A percentile compares a stretch with the other conserved stretches of the same genome.
phyloP scores from a whole-genome alignment of 345 rosid species.

The Ceriops zippeliana region DNA sequence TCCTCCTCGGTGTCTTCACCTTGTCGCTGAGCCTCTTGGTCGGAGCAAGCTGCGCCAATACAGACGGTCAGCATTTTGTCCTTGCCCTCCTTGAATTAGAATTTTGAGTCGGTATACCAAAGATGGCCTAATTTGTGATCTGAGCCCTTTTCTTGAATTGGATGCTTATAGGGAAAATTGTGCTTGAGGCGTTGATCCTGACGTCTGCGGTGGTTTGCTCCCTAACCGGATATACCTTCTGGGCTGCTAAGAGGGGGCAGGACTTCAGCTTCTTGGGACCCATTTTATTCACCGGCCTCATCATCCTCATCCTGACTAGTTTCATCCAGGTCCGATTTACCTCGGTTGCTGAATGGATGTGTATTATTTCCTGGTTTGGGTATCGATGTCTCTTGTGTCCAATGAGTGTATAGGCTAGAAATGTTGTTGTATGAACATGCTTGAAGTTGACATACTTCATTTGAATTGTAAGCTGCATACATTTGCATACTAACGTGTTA shows the following conservation, averaged over 20 bases:
- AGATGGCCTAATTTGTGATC: background rate
- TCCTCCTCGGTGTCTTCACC: constrained; percentile 84
- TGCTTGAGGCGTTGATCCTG: constrained; percentile 84
- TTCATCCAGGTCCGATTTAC: constrained; percentile 68
- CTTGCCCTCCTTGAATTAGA: background rate
- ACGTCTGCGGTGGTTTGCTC: constrained; percentile 82
- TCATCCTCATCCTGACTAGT: constrained; percentile 70
- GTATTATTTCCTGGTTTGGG: background rate
- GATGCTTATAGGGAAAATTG: constrained; percentile 74
- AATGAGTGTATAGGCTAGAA: too few relatives aligned
- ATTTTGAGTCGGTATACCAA: background rate
- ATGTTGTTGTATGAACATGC: too few relatives aligned
- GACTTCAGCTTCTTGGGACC: constrained; percentile 93
- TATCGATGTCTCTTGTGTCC: too few relatives aligned
- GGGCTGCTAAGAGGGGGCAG: constrained; percentile 95
- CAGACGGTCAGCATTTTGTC: constrained; percentile 53
- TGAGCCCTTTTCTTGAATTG: background rate
- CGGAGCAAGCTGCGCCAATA: constrained; percentile 86
- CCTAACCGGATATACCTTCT: constrained; percentile 89
- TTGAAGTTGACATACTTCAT: too few relatives aligned
- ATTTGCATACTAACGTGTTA: too few relatives aligned
- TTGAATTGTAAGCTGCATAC: too few relatives aligned
- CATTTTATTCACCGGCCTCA: constrained; percentile 76
- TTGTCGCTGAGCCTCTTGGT: constrained; percentile 76
- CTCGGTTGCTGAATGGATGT: background rate